Evolutionary conservation across 768 basidiomycete species (phyloP), one percentile per base, ranked within the genome.

Genomic region (Tulasnella sp.): DNA sequence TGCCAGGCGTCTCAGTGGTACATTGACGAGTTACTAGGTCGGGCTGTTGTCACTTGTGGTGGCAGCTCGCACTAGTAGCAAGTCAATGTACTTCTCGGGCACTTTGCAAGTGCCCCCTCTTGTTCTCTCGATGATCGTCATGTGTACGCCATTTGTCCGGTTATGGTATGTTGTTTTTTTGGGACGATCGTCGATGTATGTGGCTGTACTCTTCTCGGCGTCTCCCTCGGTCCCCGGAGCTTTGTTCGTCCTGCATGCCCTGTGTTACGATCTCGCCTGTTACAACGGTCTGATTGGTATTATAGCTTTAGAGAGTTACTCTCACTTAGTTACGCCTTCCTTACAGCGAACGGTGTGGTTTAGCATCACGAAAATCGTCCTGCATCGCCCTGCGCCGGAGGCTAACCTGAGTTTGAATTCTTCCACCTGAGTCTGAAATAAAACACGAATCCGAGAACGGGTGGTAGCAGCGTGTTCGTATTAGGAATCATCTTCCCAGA

Each of bases 41-140:
- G 37, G 51, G 48, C n/a, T 55, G 75, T 76, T 57, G 10, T 35
- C 55, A 32, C 23, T n/a, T 26, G 42, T 76, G 29, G 55, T 55
- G 48, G 37, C n/a, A 20, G 51, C 71, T 72, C 39, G 75, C 57
- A 57, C 46, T 76, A 76, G 75, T 76, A 76, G 75, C 75, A 61
- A 39, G 37, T 32, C 75, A 39, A 67, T 37, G 55, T 23, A 51
- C 75, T 69, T 76, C 75, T 76, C 23, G 55, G 75, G 9, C 75
- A 5, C 13, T 37, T 32, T 9, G 75, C 39, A 35, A n/a, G 75
- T 35, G 75, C 32, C 23, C 32, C 44, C 29, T 67, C 29, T 67
- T 67, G 26, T 18, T 67, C 61, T 67, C 61, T 35, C 26, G 35
- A 11, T 35, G 15, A 15, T 18, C 61, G 71, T 42, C 71, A 10